These are phyloP conservation scores for Phlebopus sp. DNA, from an alignment of 1,284 basidiomycete species.

Conservation along the genomic window DNA sequence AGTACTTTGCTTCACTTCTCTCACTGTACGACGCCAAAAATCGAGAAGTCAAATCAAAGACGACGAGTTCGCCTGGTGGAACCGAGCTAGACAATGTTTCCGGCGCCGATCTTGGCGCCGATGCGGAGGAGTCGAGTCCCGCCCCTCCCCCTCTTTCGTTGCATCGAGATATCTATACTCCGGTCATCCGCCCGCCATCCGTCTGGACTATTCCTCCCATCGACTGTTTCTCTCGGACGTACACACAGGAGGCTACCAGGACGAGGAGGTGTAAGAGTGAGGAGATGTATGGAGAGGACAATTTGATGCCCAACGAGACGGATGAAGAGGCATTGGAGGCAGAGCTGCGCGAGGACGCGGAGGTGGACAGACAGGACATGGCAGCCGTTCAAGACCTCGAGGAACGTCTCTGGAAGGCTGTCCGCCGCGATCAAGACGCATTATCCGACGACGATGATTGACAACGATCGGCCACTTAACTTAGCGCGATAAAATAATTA, in stretches of 20 bases:
- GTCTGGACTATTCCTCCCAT: constrained; percentile 14
- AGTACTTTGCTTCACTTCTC: constrained; percentile 36
- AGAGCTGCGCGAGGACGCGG: constrained; percentile 49
- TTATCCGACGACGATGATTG: neutral
- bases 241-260: constrained; percentile 19
- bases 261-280: constrained; percentile 17
- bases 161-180: constrained; percentile 26
- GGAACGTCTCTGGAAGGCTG: constrained; percentile 28
- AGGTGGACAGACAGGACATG: constrained; percentile 42
- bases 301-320: constrained; percentile 37
- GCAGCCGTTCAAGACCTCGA: constrained; percentile 23
- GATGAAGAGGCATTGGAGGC: constrained; percentile 42
- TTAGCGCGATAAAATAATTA: constrained; percentile 6
- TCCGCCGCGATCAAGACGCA: neutral
- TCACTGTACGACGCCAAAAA: constrained; percentile 10
- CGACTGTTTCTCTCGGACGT: constrained; percentile 15
- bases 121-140: constrained; percentile 6
- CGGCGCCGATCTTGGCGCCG: constrained; percentile 7
- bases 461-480: neutral
- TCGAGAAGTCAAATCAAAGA: constrained; percentile 10
- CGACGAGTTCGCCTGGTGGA: constrained; percentile 7
- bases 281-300: constrained; percentile 22
- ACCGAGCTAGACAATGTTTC: constrained; percentile 8
- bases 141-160: constrained; percentile 13
- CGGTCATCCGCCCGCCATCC: constrained; percentile 29